Evolutionary conservation across 164 flowering plant species (phyloP).

Genomic region (Sextonia rubra): DNA sequence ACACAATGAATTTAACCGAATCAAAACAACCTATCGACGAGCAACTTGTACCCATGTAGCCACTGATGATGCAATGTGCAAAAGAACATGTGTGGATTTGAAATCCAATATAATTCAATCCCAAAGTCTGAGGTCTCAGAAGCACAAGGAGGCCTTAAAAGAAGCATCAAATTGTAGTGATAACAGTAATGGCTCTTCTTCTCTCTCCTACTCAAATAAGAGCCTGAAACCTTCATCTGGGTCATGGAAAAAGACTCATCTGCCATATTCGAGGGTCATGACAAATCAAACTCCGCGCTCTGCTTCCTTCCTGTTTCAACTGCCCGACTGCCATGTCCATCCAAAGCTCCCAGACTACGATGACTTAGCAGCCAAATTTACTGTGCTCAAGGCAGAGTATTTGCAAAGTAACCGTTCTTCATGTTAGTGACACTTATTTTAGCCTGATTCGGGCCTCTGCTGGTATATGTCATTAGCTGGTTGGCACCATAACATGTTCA

Average conservation of each 20-base stretch:
- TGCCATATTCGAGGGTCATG: constrained; percentile 44
- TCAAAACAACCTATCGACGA: not conserved
- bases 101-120: not conserved
- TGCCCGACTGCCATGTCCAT: constrained; percentile 48
- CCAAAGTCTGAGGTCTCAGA: not conserved
- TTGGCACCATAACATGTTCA: too few species aligned
- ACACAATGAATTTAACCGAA: not conserved
- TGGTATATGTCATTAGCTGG: too few species aligned
- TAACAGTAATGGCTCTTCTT: constrained; percentile 14
- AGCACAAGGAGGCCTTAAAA: constrained; percentile 4
- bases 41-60: not conserved
- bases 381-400: constrained; percentile 48
- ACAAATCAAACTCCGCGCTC: constrained; percentile 32
- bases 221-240: not conserved
- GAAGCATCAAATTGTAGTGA: constrained; percentile 5
- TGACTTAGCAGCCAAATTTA: constrained; percentile 59
- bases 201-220: constrained; percentile 10
- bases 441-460: too few species aligned
- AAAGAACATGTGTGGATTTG: not conserved
- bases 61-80: not conserved
- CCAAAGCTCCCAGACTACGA: constrained; percentile 86
- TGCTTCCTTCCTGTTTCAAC: constrained; percentile 29
- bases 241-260: not conserved
- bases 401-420: constrained; percentile 3
- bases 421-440: not conserved